Base-by-base conservation (phyloP, 1,139 yeast species). In the Fermentozyma sake region DNA sequence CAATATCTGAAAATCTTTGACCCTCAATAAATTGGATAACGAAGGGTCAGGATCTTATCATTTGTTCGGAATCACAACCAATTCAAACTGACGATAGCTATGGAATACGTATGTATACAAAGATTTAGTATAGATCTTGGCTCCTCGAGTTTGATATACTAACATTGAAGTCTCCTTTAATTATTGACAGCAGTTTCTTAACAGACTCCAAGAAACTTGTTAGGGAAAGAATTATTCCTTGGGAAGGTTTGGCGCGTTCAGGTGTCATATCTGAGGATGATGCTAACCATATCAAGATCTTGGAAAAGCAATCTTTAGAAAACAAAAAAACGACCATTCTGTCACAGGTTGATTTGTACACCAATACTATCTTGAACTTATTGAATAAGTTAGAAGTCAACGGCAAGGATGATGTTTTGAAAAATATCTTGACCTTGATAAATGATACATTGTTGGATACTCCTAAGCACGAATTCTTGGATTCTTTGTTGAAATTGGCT, bases 211-310 rank as follows among this genome's bases (percentile, higher is more conserved):
- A 85, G 46, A 68, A 73, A 44, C 78, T 78, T 39, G 79, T 85
- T 42, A 71, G 93, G 44, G 82, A 84, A 37, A 74, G 94, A 41
- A 81, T 93, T 18, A 76, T 89, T 35, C 94, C 95, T 14, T 89
- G 96, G 96, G 94, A 84, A 49, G 95, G 95, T 6, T 77, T 82
- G 46, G 79, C 85, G 12, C 72, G 95, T 36, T 80, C 93, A 8
- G 78, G 76, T 27, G 74, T 79, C 26, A 67, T 89, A 24, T 58
- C 77, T 12, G 68, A 68, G 29, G 78, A 74, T 35, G 87, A 83
- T 48, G 86, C 86, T 11, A 69, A 71, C 36, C 62, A 72, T 28
- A 65, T 85, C 48, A 79, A 79, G 52, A 65, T 72, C 23, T 67
- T 84, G 42, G 93, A 82, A 48, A 75, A 73, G 38, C 68, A 66